Evolutionary conservation across 2,329 filamentous ascomycete genomes (phyloP).

Genomic region (Sporothrix phasma): DNA sequence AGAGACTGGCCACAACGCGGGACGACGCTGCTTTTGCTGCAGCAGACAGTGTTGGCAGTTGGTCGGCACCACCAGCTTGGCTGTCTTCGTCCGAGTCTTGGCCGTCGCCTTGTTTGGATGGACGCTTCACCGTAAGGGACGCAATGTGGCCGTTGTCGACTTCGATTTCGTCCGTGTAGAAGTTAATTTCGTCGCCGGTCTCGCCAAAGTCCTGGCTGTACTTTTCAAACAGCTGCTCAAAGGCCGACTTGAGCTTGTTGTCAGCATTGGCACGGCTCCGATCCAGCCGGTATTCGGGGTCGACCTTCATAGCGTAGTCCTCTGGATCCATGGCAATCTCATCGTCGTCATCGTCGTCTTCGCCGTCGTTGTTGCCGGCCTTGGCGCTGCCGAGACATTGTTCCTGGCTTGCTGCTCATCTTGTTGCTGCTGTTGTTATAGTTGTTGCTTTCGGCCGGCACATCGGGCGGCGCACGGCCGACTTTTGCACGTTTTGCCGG

Average conservation of each 20-base stretch:
- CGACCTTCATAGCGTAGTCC: slow-evolving; percentile 37
- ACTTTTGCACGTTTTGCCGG: slow-evolving; percentile 16
- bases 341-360: slow-evolving; percentile 34
- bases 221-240: slow-evolving; percentile 83
- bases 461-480: slow-evolving; percentile 10
- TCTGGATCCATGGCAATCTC: slow-evolving; percentile 39
- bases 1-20: not conserved
- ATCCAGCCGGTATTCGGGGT: slow-evolving; percentile 48
- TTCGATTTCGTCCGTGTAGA: slow-evolving; percentile 70
- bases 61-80: not conserved
- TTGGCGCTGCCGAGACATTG: not conserved
- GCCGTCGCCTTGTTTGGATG: slow-evolving; percentile 22
- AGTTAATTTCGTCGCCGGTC: slow-evolving; percentile 81
- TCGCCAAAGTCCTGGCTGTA: slow-evolving; percentile 75
- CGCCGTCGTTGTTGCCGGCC: slow-evolving; percentile 18
- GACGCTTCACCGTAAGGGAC: slow-evolving; percentile 29
- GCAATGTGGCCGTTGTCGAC: slow-evolving; percentile 82
- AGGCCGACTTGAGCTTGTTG: slow-evolving; percentile 65
- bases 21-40: not conserved
- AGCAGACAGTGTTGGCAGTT: not conserved
- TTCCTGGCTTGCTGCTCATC: not conserved
- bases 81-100: slow-evolving; percentile 18
- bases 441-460: not conserved
- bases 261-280: slow-evolving; percentile 57
- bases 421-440: not conserved